phyloP scores from a whole-genome alignment of 2,329 filamentous ascomycete species.

The Dactylellina parvicollis region DNA sequence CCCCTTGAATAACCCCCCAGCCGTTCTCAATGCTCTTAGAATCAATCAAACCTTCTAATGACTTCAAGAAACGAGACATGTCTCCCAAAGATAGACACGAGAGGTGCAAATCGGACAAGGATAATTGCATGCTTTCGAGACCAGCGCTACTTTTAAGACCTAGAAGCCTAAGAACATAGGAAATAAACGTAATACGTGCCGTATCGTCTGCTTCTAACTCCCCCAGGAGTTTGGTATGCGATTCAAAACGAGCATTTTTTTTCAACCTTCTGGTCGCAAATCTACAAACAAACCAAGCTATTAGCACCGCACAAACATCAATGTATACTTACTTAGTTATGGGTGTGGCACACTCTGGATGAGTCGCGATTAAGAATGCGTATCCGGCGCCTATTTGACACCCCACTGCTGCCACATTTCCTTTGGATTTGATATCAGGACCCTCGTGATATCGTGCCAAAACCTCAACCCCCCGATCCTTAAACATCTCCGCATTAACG shows the following conservation, averaged over 20 bases:
- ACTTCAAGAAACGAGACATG: conserved; percentile 72
- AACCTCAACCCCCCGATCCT: conserved; percentile 76
- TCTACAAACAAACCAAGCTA: conserved; percentile 63
- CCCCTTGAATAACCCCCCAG: neutral
- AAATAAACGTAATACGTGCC: conserved; percentile 77
- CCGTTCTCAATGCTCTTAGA: neutral
- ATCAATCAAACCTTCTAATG: neutral
- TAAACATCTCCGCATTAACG: conserved; percentile 75
- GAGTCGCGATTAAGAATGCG: conserved; percentile 83
- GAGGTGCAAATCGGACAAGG: conserved; percentile 83
- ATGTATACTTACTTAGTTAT: conserved; percentile 47
- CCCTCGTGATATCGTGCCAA: conserved; percentile 81
- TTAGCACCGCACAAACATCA: conserved; percentile 47
- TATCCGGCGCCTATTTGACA: conserved; percentile 83
- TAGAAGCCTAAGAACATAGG: conserved; percentile 80
- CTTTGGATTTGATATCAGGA: conserved; percentile 74
- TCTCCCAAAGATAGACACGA: conserved; percentile 74
- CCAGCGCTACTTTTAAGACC: conserved; percentile 77
- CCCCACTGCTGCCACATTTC: conserved; percentile 81
- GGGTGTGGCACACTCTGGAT: conserved; percentile 78
- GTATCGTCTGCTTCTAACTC: conserved; percentile 75
- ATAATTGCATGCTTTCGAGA: conserved; percentile 61
- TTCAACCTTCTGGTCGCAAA: conserved; percentile 83
- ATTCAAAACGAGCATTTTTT: conserved; percentile 72
- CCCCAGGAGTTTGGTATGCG: conserved; percentile 76